These are phyloP conservation scores for Austroboletus niveus DNA, from an alignment of 1,284 basidiomycete genomes.

Conservation along the genomic window DNA sequence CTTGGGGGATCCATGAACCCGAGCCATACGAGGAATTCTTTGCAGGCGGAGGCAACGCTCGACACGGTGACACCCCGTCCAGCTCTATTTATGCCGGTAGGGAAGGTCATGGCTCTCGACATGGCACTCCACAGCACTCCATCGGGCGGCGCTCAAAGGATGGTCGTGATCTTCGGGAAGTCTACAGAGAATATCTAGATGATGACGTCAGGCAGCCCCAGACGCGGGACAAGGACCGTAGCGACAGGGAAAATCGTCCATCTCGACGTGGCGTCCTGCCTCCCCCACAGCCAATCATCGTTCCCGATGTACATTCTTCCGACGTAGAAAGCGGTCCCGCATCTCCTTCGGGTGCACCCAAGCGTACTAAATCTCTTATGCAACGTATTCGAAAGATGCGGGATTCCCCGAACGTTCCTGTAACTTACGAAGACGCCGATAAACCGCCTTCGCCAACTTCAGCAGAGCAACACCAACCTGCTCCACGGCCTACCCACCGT, in stretches of 20 bases:
- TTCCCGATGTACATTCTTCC: slow-evolving; percentile 49
- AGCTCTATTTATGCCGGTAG: slow-evolving; percentile 64
- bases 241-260: slow-evolving; percentile 30
- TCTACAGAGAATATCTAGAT: slow-evolving; percentile 43
- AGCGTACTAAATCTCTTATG: slow-evolving; percentile 78
- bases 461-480: slow-evolving; percentile 36
- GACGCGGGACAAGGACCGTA: slow-evolving; percentile 30
- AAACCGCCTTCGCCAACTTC: slow-evolving; percentile 48
- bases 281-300: slow-evolving; percentile 78
- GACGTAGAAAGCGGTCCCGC: slow-evolving; percentile 35
- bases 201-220: slow-evolving; percentile 34
- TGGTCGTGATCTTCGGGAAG: slow-evolving; percentile 44
- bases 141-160: slow-evolving; percentile 41
- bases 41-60: slow-evolving; percentile 58
- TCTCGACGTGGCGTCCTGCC: slow-evolving; percentile 54
- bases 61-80: slow-evolving; percentile 54
- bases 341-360: slow-evolving; percentile 48
- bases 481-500: slow-evolving; percentile 58
- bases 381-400: slow-evolving; percentile 83
- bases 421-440: slow-evolving; percentile 47
- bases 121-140: slow-evolving; percentile 32
- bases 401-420: slow-evolving; percentile 76
- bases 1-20: slow-evolving; percentile 85
- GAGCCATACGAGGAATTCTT: slow-evolving; percentile 86
- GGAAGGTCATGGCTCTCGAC: slow-evolving; percentile 39